Conservation (phyloP, 2,329 filamentous ascomycete species). For the Chalaropsis ovoidea region DNA sequence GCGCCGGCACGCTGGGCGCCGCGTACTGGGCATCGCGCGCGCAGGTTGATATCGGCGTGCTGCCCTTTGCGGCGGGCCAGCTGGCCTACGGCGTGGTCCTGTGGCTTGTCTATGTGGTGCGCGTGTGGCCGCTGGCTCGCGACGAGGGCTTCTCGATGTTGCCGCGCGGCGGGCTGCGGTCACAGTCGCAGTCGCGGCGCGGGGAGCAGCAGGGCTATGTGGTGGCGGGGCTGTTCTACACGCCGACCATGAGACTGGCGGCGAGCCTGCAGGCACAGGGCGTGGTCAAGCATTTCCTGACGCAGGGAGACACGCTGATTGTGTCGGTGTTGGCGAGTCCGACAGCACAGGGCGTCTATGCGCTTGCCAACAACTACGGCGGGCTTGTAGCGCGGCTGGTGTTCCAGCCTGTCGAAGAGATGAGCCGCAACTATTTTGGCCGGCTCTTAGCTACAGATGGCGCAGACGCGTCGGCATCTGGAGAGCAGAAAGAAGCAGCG, state of each 20-base stretch:
- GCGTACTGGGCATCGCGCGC: constrained; percentile 52
- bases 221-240: constrained; percentile 53
- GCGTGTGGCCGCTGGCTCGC: constrained; percentile 47
- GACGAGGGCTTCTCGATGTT: constrained; percentile 60
- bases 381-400: constrained; percentile 77
- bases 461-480: neutral
- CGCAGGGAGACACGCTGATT: constrained; percentile 86
- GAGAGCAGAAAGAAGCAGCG: neutral
- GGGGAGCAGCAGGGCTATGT: constrained; percentile 31
- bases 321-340: constrained; percentile 68
- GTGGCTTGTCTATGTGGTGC: constrained; percentile 57
- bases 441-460: constrained; percentile 51
- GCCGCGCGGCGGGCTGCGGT: constrained; percentile 29
- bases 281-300: constrained; percentile 82
- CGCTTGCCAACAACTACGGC: constrained; percentile 88
- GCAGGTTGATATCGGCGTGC: constrained; percentile 53
- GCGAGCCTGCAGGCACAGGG: constrained; percentile 81
- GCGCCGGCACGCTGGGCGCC: constrained; percentile 59
- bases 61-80: constrained; percentile 86
- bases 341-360: constrained; percentile 79
- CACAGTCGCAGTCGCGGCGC: neutral
- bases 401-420: constrained; percentile 93
- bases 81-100: constrained; percentile 62
- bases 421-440: constrained; percentile 79
- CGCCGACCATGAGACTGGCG: constrained; percentile 59